Evolutionary conservation across 306 rosid species (phyloP), one percentile per base, ranked within the genome.

Genomic region (Casuarina equisetifolia): DNA sequence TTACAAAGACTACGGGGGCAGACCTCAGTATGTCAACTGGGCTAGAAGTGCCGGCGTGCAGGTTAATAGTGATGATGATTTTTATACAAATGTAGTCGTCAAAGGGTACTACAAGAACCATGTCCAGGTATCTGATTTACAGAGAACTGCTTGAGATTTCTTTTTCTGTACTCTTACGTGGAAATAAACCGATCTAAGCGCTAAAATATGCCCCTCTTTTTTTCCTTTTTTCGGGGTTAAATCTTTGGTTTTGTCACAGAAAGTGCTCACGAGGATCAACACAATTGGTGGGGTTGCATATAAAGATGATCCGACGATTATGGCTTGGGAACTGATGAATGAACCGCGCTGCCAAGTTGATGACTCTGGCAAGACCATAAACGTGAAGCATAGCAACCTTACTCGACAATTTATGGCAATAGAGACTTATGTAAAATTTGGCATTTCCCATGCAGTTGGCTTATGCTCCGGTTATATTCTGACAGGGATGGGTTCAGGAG

Each of bases 311-410:
- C 67, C 89, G 44, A 86, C 86, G 17, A 86, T 86, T 46, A 79
- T 90, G 82, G 82, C 90, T 44, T 90, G 88, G 92, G 91, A 90
- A 78, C 78, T 88, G 44, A 88, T 86, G 55, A 90, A 90, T 72
- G 95, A 88, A 77, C 88, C 89, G 4, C 89, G 92, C 25, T 72
- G 85, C 80, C 73, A 84, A 68, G 79, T 83, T 51, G 90, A 87
- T 78, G 57, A 15, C 39, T 86, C 92, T n/a, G 90, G 92, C 51
- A 88, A 83, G 20, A 77, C 80, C 63, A 25, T 83, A 74, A 83
- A 82, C 32, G 89, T 85, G 19, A 38, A 76, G 25, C 48, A 16
- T 12, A 19, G 25, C 48, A 10, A 9, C 32, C 17, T 9, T 6
- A 6, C 5, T 43, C 6, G 3, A 25, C 20, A 11, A 12, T 40